Conservation (phyloP, 169 alveolate species). For the Plasmodium vivax region DNA sequence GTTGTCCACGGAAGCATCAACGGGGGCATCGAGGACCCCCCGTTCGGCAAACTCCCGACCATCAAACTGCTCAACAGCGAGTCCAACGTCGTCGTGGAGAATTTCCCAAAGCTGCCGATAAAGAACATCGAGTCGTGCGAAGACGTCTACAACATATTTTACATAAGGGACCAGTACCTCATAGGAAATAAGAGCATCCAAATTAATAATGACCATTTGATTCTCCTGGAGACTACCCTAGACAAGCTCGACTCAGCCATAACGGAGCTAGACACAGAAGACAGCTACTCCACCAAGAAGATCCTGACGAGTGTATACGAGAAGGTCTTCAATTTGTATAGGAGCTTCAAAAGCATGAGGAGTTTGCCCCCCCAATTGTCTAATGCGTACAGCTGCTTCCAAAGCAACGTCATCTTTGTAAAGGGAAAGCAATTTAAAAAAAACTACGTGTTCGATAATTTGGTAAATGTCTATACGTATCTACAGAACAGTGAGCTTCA, state of each 20-base stretch:
- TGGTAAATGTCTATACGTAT: slow-evolving; percentile 62
- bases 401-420: slow-evolving; percentile 45
- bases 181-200: slow-evolving; percentile 43
- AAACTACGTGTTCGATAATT: slow-evolving; percentile 65
- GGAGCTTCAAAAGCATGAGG: slow-evolving; percentile 49
- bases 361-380: slow-evolving; percentile 32
- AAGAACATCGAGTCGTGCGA: slow-evolving; percentile 63
- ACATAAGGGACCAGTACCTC: slow-evolving; percentile 54
- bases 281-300: slow-evolving; percentile 39
- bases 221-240: slow-evolving; percentile 38
- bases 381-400: slow-evolving; percentile 62
- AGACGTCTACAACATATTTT: slow-evolving; percentile 50
- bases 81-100: slow-evolving; percentile 28
- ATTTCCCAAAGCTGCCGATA: slow-evolving; percentile 50
- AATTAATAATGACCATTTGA: slow-evolving; percentile 62
- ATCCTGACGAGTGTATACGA: slow-evolving; percentile 60
- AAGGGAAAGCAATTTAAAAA: slow-evolving; percentile 58
- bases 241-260: slow-evolving; percentile 60
- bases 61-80: not conserved
- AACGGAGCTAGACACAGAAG: slow-evolving; percentile 31
- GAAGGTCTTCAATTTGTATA: slow-evolving; percentile 16
- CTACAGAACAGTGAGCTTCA: slow-evolving; percentile 65
- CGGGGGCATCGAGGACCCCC: not conserved
- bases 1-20: not conserved
- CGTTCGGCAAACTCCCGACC: not conserved